These are phyloP conservation scores for Backusella macrospora DNA, from an alignment of 192 early-diverging fungal genomes.

Conservation along the genomic window DNA sequence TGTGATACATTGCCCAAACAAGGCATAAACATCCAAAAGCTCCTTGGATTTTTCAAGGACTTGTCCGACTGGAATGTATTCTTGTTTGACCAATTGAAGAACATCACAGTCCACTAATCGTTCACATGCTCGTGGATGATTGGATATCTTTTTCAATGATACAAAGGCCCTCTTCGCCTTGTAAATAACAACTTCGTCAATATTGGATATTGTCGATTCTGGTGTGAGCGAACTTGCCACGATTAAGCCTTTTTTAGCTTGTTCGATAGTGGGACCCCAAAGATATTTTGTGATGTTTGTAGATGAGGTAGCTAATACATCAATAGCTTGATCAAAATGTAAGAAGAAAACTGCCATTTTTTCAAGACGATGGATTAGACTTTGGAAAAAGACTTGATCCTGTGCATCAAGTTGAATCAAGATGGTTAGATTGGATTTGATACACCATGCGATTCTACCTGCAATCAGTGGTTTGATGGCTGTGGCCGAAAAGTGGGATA, in stretches of 20 bases:
- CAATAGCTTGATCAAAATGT: conserved; percentile 17
- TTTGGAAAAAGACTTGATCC: neutral
- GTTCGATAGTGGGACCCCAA: conserved; percentile 18
- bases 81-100: neutral
- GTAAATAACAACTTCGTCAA: neutral
- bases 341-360: conserved; percentile 3
- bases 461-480: neutral
- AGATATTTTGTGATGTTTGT: conserved; percentile 1
- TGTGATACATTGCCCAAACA: conserved; percentile 15
- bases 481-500: neutral
- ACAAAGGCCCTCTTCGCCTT: conserved; percentile 20
- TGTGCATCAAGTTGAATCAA: neutral
- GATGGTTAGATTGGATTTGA: conserved; percentile 6
- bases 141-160: neutral
- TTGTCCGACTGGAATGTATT: neutral
- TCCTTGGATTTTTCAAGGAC: neutral
- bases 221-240: neutral
- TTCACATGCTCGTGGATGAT: conserved; percentile 21
- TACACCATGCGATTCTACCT: neutral
- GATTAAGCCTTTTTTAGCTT: neutral
- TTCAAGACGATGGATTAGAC: neutral
- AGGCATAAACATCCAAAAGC: neutral
- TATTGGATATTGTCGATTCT: neutral
- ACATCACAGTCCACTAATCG: conserved; percentile 9
- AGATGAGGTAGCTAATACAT: neutral